Evolutionary conservation across 2,329 filamentous ascomycete genomes (phyloP).

Genomic region (Penicillium brasilianum): DNA sequence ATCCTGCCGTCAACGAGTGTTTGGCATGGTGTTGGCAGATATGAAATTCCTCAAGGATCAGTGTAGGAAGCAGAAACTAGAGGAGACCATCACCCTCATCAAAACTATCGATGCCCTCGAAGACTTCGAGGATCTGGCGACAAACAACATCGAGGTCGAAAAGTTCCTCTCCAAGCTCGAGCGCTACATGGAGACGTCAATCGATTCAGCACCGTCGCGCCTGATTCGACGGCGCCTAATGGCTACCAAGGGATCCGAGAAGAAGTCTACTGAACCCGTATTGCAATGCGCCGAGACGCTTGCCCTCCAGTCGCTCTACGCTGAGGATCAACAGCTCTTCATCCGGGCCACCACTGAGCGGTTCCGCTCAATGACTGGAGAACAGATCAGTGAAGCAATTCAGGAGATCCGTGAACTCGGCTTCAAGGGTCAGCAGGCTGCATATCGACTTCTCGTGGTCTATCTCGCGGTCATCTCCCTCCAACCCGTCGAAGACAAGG

Average conservation of each 20-base stretch:
- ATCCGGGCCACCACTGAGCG: slow-evolving; percentile 42
- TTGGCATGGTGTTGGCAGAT: slow-evolving; percentile 40
- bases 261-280: slow-evolving; percentile 35
- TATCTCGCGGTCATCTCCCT: slow-evolving; percentile 44
- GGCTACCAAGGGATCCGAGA: slow-evolving; percentile 36
- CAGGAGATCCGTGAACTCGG: slow-evolving; percentile 38
- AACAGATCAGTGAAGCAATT: slow-evolving; percentile 39
- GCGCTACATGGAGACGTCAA: slow-evolving; percentile 40
- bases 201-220: slow-evolving; percentile 36
- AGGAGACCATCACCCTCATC: slow-evolving; percentile 42
- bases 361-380: slow-evolving; percentile 41
- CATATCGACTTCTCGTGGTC: slow-evolving; percentile 42
- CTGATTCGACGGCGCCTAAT: slow-evolving; percentile 44
- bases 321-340: slow-evolving; percentile 45
- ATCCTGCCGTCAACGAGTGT: slow-evolving; percentile 41
- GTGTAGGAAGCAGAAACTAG: slow-evolving; percentile 41
- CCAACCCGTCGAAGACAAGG: slow-evolving; percentile 44
- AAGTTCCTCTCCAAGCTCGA: slow-evolving; percentile 45
- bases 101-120: slow-evolving; percentile 47
- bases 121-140: slow-evolving; percentile 46
- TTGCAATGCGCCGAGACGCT: slow-evolving; percentile 44
- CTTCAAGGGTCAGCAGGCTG: slow-evolving; percentile 35
- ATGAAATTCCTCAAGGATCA: slow-evolving; percentile 43
- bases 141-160: slow-evolving; percentile 40
- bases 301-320: slow-evolving; percentile 43